phyloP scores from a whole-genome alignment of 345 rosid genomes.

The Salix dunnii region DNA sequence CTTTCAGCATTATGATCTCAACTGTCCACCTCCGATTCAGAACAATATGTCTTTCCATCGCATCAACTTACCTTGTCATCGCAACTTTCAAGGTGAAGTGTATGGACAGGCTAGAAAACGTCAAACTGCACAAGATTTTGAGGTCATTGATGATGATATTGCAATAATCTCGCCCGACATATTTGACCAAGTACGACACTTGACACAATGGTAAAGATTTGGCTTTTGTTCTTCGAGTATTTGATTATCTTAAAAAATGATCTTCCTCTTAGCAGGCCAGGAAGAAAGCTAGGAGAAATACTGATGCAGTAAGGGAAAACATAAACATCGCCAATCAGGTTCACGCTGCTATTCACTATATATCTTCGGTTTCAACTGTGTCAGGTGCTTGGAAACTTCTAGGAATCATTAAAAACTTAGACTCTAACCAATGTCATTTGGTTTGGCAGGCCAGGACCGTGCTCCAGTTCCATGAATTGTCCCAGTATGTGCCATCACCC shows the following conservation, averaged over 20 bases:
- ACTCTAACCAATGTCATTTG: not conserved
- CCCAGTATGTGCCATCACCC: not conserved
- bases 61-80: not conserved
- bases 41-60: not conserved
- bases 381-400: not conserved
- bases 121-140: not conserved
- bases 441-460: not conserved
- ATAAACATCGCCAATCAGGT: not conserved
- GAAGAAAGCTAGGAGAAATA: slow-evolving; percentile 1
- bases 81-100: not conserved
- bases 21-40: not conserved
- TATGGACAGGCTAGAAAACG: not conserved
- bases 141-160: not conserved
- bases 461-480: not conserved
- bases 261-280: not conserved
- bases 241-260: not conserved
- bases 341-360: not conserved
- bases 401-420: not conserved
- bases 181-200: slow-evolving; percentile 1
- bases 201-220: not conserved
- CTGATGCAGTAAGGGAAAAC: not conserved
- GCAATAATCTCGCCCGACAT: not conserved
- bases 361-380: not conserved
- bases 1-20: not conserved
- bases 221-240: not conserved